phyloP scores from a whole-genome alignment of 371 early-diverging fungal species.

The Rhizomucor miehei region DNA sequence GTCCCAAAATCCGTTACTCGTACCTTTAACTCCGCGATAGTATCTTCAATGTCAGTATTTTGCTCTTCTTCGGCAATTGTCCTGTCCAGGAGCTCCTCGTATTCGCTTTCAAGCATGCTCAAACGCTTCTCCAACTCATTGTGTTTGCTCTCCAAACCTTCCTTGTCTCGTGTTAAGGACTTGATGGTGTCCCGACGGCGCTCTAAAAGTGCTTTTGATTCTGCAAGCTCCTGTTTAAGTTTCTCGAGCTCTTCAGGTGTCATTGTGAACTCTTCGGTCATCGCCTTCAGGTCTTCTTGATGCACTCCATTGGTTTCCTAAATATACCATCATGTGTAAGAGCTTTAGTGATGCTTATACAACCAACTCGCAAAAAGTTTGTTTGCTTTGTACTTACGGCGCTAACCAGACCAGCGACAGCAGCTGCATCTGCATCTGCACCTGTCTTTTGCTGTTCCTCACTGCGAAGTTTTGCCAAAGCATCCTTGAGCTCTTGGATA shows the following conservation, averaged over 20 bases:
- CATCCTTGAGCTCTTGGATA: conserved; percentile 74
- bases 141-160: conserved; percentile 57
- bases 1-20: too few relatives aligned
- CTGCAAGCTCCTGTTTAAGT: conserved; percentile 78
- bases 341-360: too few relatives aligned
- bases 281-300: conserved; percentile 61
- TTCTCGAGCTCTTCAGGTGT: conserved; percentile 65
- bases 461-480: conserved; percentile 40
- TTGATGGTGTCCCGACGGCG: conserved; percentile 68
- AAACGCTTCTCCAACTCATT: conserved; percentile 74
- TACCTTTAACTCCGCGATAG: too few relatives aligned
- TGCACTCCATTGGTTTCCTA: too few relatives aligned
- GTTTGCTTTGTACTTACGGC: too few relatives aligned
- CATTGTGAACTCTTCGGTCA: conserved; percentile 52
- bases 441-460: conserved; percentile 34
- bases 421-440: conserved; percentile 57
- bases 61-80: conserved; percentile 90
- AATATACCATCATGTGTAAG: too few relatives aligned
- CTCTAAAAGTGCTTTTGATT: conserved; percentile 63
- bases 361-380: too few relatives aligned
- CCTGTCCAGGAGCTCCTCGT: conserved; percentile 91
- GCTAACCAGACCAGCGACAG: too few relatives aligned
- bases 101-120: conserved; percentile 77
- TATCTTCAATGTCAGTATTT: conserved; percentile 65
- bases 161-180: conserved; percentile 64